A percentile compares a stretch with the other conserved stretches of the same genome.
phyloP scores from a whole-genome alignment of 164 flowering plant species.

The Macadamia integrifolia region DNA sequence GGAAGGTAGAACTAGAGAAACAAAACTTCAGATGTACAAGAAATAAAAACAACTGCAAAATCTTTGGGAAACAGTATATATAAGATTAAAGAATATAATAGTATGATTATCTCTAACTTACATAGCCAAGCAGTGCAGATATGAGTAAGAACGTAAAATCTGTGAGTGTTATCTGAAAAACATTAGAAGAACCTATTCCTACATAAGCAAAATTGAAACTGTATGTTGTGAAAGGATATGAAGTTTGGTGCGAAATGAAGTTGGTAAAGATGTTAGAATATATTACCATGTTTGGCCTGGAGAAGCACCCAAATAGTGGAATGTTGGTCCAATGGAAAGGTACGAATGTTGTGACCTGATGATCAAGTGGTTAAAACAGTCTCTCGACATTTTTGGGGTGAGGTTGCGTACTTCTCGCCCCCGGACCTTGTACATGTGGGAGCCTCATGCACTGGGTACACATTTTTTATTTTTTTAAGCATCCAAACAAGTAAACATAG shows the following conservation, averaged over 20 bases:
- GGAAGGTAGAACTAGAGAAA: not conserved
- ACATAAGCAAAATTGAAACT: constrained; percentile 1
- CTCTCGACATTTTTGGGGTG: no score
- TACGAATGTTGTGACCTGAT: no score
- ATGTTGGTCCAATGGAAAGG: no score
- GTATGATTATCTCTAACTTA: constrained; percentile 36
- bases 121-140: constrained; percentile 89
- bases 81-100: not conserved
- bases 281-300: constrained; percentile 94
- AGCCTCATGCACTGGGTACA: no score
- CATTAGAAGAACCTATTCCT: not conserved
- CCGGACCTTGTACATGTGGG: no score
- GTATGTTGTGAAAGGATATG: not conserved
- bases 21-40: not conserved
- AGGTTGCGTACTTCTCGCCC: no score
- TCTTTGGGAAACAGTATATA: not conserved
- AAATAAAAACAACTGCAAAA: not conserved
- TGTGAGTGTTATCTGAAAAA: constrained; percentile 78
- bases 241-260: not conserved
- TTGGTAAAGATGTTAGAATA: not conserved
- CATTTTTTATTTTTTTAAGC: no score
- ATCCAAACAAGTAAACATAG: not conserved
- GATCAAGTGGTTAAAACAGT: no score
- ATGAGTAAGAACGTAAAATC: constrained; percentile 78
- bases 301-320: constrained; percentile 19